phyloP scores from a whole-genome alignment of 225 moss, liverwort and hornwort species.

The Rhytidiadelphus loreus region DNA sequence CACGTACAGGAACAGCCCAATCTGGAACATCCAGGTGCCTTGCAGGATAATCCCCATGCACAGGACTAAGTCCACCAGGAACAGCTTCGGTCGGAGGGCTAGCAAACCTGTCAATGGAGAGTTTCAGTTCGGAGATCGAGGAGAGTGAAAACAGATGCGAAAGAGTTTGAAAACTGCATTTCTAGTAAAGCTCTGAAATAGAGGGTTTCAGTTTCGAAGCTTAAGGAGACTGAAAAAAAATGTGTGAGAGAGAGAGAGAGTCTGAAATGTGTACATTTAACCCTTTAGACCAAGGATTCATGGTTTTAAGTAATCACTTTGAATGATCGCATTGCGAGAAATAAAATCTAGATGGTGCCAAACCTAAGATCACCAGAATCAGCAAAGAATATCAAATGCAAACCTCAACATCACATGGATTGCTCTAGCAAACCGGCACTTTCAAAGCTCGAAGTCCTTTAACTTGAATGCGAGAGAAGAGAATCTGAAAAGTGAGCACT shows the following conservation, averaged over 20 bases:
- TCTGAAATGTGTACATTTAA: neutral
- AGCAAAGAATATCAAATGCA: neutral
- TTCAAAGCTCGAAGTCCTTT: neutral
- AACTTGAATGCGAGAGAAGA: neutral
- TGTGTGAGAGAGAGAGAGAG: too few species aligned
- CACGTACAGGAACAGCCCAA: slow-evolving; percentile 51
- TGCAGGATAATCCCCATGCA: slow-evolving; percentile 65
- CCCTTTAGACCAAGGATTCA: neutral
- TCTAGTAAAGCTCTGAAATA: neutral
- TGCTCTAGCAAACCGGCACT: neutral
- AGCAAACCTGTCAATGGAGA: slow-evolving; percentile 28
- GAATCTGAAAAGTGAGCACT: neutral
- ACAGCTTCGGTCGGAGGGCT: slow-evolving; percentile 53
- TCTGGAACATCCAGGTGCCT: slow-evolving; percentile 81
- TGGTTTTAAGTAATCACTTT: neutral
- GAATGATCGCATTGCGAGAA: neutral
- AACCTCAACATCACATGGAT: neutral
- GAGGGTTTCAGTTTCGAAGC: neutral
- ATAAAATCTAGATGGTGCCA: neutral
- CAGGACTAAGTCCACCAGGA: slow-evolving; percentile 62
- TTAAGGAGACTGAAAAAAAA: neutral
- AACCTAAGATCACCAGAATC: neutral
- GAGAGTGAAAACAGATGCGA: neutral
- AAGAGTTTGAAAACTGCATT: neutral
- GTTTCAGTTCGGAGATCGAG: neutral